Conservation (phyloP, 108 stramenopile species). For the Conticribra weissflogii region DNA sequence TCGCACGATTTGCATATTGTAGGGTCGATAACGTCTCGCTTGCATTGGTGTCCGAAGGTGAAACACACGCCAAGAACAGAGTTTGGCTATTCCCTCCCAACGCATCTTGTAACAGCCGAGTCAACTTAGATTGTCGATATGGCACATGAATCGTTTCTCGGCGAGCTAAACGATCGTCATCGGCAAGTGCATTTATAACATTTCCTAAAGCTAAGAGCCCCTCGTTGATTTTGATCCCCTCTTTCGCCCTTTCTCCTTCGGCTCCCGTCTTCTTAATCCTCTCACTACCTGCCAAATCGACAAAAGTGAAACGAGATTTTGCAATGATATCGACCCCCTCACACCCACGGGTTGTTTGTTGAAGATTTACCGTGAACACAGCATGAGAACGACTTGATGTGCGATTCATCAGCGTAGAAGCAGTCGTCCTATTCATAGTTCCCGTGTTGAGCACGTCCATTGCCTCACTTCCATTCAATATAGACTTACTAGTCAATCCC, state of each 20-base stretch:
- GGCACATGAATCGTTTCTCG: constrained; percentile 84
- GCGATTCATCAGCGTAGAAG: constrained; percentile 92
- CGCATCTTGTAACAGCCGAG: constrained; percentile 94
- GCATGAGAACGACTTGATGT: constrained; percentile 85
- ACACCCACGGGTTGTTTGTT: constrained; percentile 51
- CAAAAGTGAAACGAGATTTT: constrained; percentile 85
- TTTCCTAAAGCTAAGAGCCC: constrained; percentile 97
- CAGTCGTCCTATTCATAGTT: constrained; percentile 90
- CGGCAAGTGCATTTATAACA: constrained; percentile 97
- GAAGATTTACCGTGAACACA: constrained; percentile 71
- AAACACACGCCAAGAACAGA: constrained; percentile 91
- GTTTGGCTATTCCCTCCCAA: constrained; percentile 97
- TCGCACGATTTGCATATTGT: constrained; percentile 95
- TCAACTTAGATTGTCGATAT: constrained; percentile 93
- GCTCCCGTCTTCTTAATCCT: constrained; percentile 95
- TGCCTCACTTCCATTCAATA: constrained; percentile 50
- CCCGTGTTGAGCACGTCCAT: constrained; percentile 85
- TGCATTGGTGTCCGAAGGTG: constrained; percentile 90
- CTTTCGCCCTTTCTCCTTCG: constrained; percentile 80
- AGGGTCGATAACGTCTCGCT: constrained; percentile 95
- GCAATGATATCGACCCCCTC: constrained; percentile 71
- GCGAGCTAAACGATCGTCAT: constrained; percentile 73
- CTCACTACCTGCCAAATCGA: constrained; percentile 92
- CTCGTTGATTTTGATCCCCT: constrained; percentile 96
- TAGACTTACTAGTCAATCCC: constrained; percentile 39